These are phyloP conservation scores for Saccharomycopsis sp. DNA, from an alignment of 805 yeast species.

Conservation along the genomic window DNA sequence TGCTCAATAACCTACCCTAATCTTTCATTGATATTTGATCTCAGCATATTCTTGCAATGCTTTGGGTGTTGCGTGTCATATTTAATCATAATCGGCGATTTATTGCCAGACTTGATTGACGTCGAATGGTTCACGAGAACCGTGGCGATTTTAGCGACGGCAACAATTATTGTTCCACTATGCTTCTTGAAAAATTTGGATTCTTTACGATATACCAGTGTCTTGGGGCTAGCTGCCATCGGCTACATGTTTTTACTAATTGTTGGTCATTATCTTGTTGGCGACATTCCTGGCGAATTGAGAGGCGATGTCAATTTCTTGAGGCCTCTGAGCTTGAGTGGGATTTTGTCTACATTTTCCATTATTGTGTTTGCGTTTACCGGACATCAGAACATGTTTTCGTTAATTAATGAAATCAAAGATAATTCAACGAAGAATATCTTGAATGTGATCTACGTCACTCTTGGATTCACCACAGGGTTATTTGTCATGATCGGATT, in stretches of 20 bases:
- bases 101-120: conserved; percentile 60
- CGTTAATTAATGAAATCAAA: conserved; percentile 63
- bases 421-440: conserved; percentile 46
- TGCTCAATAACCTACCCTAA: conserved; percentile 68
- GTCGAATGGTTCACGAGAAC: conserved; percentile 27
- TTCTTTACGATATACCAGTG: conserved; percentile 60
- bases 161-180: conserved; percentile 53
- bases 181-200: conserved; percentile 57
- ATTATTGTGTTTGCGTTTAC: conserved; percentile 76
- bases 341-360: conserved; percentile 57
- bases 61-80: conserved; percentile 73
- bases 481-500: conserved; percentile 61
- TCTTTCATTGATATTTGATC: conserved; percentile 62
- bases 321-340: conserved; percentile 36
- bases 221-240: conserved; percentile 63
- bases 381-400: conserved; percentile 75
- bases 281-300: conserved; percentile 38
- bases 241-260: conserved; percentile 54
- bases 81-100: conserved; percentile 67
- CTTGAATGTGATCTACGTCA: conserved; percentile 34
- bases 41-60: conserved; percentile 69
- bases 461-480: conserved; percentile 47
- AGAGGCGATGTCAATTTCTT: conserved; percentile 38
- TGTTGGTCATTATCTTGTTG: conserved; percentile 40
- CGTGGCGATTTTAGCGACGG: conserved; percentile 41